Base-by-base conservation (phyloP, 129 eudicot genomes). In the Flaveria robusta region DNA sequence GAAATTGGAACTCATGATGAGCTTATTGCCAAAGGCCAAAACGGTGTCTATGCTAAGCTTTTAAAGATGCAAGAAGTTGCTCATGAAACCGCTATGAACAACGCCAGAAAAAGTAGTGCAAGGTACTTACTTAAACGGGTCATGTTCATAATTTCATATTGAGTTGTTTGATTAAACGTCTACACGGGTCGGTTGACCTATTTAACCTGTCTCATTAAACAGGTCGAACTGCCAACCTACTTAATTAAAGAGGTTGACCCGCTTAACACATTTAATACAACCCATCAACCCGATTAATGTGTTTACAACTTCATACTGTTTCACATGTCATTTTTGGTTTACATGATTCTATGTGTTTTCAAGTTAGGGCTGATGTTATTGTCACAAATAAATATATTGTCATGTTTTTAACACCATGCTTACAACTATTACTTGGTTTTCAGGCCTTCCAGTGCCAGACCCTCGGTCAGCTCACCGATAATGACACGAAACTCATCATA, bases 381-480 rank as follows among this genome's bases (percentile, higher is more conserved):
- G 14, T 9, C 47, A 7, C 12, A 8, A 8, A 12, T 10, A 43
- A 43, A 43, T 10, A 43, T 43, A 43, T 9, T 2, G 0, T 34
- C 8, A 34, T 34, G 39, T 24, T n/a, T n/a, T 43, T 43, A 8
- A 11, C 49, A 43, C 14, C 27, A 9, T 37, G 65, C 45, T 43
- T 26, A 55, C 72, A 41, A 64, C 47, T 67, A 3, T 34, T 79
- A 26, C 47, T 76, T 80, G 29, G 41, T 75, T 77, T 76, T 81
- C 87, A 93, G 99, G 90, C 97, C 99, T 52, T 94, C 99, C 0
- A 93, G 93, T 89, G 99, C 97, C 23, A 91, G 99, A 51, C 88
- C 88, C 77, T 94, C 99, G 0, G 91, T 94, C 26, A 94, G 99
- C 86, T 94, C 99, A 62, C 99, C 99, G 1, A 91, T 94, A 62